Conservation (phyloP, 2,329 filamentous ascomycete genomes). For the Diaporthe sp. region DNA sequence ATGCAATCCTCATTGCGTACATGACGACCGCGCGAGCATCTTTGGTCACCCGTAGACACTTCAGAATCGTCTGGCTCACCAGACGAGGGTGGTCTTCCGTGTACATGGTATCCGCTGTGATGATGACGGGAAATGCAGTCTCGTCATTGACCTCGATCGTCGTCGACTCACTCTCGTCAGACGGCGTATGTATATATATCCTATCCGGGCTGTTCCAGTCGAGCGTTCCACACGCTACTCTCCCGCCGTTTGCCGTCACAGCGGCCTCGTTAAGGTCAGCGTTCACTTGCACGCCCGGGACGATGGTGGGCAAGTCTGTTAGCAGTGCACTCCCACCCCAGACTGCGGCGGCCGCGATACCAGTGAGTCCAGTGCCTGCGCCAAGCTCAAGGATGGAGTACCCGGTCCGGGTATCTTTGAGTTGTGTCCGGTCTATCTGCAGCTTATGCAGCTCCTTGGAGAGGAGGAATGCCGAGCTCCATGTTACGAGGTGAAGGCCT, state of each 20-base stretch:
- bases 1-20: conserved; percentile 39
- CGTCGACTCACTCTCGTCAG: neutral
- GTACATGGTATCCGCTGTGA: conserved; percentile 40
- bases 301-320: conserved; percentile 39
- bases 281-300: conserved; percentile 39
- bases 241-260: conserved; percentile 12
- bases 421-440: conserved; percentile 14
- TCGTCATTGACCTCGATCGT: conserved; percentile 29
- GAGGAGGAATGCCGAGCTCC: conserved; percentile 40
- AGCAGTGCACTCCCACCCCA: conserved; percentile 34
- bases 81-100: conserved; percentile 38
- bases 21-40: conserved; percentile 35
- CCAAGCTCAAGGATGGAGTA: conserved; percentile 39
- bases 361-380: conserved; percentile 39
- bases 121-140: conserved; percentile 37
- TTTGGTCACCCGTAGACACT: conserved; percentile 32
- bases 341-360: conserved; percentile 31
- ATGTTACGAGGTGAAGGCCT: conserved; percentile 37
- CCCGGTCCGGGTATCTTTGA: neutral
- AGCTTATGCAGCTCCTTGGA: conserved; percentile 38
- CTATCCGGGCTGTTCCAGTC: conserved; percentile 38
- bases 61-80: conserved; percentile 38
- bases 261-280: conserved; percentile 34
- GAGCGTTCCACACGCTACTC: conserved; percentile 31
- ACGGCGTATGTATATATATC: neutral